Base-by-base conservation (phyloP, 2,329 filamentous ascomycete species). In the Coniochaeta prunicola region DNA sequence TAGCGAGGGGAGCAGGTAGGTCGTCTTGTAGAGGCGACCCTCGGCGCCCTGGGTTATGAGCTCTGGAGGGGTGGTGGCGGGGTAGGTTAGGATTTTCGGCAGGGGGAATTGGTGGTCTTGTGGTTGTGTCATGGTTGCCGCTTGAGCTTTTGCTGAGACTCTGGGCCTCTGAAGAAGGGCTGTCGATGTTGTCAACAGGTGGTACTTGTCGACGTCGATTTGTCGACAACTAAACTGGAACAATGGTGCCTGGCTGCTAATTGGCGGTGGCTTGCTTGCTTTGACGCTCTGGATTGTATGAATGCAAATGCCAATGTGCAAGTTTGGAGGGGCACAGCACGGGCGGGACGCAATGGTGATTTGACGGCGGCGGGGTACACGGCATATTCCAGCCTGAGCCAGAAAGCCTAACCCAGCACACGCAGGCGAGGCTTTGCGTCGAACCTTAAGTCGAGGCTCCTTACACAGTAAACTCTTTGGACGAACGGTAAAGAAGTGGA, bases 41-140 rank as follows among this genome's bases (percentile, higher is more conserved):
- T 99, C 94, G 70, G 94, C 94, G 75, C 94, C 94, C 80, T 97
- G 94, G 59, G 91, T 88, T 66, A 97, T 84, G 68, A 96, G 89
- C 55, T 71, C 73, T 63, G 91, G 85, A 55, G 83, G 74, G 65
- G 78, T 72, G 40, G 84, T 77, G 62, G 82, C 77, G 70, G 83
- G 82, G 76, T 85, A 77, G 60, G 80, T 78, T 73, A 92, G 88
- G 65, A 88, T 81, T 57, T 66, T 62, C 10, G 70, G 70, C 34
- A 78, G 73, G 38, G 88, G 88, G 62, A 90, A 85, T 33, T 65
- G 45, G 40, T 33, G 45, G 15, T 56, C 59, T 50, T 67, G 68
- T 33, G 59, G 54, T 36, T 34, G 40, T 33, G 62, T 34, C 56
- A 60, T 62, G 24, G 59, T 58, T 57, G 15, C 10, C 12, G 12